phyloP scores from a whole-genome alignment of 202 grass and related monocot genomes.

The Setaria viridis region DNA sequence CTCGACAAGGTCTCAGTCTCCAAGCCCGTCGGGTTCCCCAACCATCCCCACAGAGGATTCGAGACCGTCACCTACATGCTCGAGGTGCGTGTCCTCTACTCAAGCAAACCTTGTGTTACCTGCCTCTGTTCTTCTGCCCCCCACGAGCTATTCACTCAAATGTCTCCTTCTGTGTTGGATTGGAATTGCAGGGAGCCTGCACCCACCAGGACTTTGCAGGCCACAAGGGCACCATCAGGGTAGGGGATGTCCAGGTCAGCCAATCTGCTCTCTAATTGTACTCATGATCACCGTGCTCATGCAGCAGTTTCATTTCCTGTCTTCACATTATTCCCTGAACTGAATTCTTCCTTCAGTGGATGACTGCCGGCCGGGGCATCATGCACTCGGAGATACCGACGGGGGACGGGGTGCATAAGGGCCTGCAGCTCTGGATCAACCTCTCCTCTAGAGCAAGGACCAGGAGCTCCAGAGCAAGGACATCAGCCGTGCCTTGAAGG shows the following conservation, averaged over 20 bases:
- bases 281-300: too few relatives aligned
- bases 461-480: slow-evolving; percentile 85
- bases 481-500: slow-evolving; percentile 56
- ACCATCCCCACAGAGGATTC: slow-evolving; percentile 90
- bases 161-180: not conserved
- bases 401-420: slow-evolving; percentile 70
- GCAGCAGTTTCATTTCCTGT: too few relatives aligned
- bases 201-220: slow-evolving; percentile 83
- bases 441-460: slow-evolving; percentile 73
- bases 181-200: slow-evolving; percentile 63
- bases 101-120: too few relatives aligned
- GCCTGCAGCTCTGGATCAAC: slow-evolving; percentile 96
- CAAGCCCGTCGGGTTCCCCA: slow-evolving; percentile 83
- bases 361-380: slow-evolving; percentile 89
- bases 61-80: slow-evolving; percentile 98
- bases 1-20: slow-evolving; percentile 89
- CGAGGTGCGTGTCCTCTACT: slow-evolving; percentile 38
- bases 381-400: slow-evolving; percentile 95
- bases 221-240: slow-evolving; percentile 74
- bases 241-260: slow-evolving; percentile 83
- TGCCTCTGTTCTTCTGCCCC: not conserved
- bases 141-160: slow-evolving; percentile 58
- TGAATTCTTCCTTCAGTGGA: slow-evolving; percentile 64
- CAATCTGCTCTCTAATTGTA: not conserved
- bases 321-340: not conserved